A percentile compares a stretch with the other conserved stretches of the same genome.
These are phyloP conservation scores for Penicillium chermesinum DNA, from an alignment of 495 filamentous ascomycete genomes.

Conservation along the genomic window DNA sequence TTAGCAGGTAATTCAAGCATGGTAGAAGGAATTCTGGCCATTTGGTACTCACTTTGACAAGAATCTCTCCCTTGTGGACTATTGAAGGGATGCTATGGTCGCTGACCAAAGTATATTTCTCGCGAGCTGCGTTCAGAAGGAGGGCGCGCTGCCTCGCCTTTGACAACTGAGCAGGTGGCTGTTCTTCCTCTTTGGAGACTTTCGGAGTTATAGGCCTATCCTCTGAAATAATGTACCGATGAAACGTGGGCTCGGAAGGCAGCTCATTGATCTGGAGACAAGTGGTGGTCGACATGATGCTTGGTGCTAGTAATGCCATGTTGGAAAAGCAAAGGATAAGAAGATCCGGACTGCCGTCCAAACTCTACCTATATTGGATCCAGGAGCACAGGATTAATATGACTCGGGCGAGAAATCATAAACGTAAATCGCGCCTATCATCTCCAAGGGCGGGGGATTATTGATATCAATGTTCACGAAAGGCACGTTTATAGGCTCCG, in stretches of 20 bases:
- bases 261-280: slow-evolving; percentile 22
- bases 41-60: slow-evolving; percentile 41
- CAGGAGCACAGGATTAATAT: slow-evolving; percentile 1
- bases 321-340: slow-evolving; percentile 1
- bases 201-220: neutral
- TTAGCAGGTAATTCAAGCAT: neutral
- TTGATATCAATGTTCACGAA: slow-evolving; percentile 12
- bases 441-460: slow-evolving; percentile 11
- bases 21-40: neutral
- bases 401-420: slow-evolving; percentile 27
- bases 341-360: neutral
- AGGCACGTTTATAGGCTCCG: slow-evolving; percentile 16
- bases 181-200: slow-evolving; percentile 3
- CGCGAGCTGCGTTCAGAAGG: slow-evolving; percentile 29
- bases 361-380: slow-evolving; percentile 16
- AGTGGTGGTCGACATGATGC: slow-evolving; percentile 27
- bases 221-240: slow-evolving; percentile 11
- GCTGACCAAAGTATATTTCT: slow-evolving; percentile 38
- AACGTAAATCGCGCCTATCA: slow-evolving; percentile 12
- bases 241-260: slow-evolving; percentile 14
- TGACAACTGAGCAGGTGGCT: neutral
- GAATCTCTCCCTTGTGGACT: slow-evolving; percentile 44
- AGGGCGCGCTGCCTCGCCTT: slow-evolving; percentile 28
- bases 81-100: slow-evolving; percentile 47
- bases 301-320: slow-evolving; percentile 15